Conservation (phyloP, 2,329 filamentous ascomycete species). For the Capronia coronata region DNA sequence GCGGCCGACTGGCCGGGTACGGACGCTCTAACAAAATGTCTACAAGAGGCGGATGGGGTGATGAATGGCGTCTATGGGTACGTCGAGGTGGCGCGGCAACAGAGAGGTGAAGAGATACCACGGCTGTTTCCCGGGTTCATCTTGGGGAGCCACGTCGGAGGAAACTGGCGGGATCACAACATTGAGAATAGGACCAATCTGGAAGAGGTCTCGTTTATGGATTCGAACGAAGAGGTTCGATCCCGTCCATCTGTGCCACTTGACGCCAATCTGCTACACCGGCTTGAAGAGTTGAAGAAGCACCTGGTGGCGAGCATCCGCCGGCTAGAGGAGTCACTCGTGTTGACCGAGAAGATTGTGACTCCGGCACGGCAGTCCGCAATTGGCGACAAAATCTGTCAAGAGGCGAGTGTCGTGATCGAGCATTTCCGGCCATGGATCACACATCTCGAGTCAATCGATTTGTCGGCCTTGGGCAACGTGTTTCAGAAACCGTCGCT, state of each 20-base stretch:
- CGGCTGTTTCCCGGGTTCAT: constrained; percentile 92
- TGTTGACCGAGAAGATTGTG: constrained; percentile 72
- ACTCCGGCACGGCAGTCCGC: constrained; percentile 70
- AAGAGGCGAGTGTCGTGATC: constrained; percentile 68
- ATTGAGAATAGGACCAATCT: constrained; percentile 59
- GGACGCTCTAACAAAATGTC: constrained; percentile 88
- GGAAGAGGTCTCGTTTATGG: constrained; percentile 63
- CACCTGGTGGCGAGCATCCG: constrained; percentile 80
- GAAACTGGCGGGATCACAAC: constrained; percentile 74
- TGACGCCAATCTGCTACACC: constrained; percentile 70
- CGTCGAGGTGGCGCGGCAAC: constrained; percentile 88
- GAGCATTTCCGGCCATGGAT: constrained; percentile 90
- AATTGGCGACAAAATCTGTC: constrained; percentile 76
- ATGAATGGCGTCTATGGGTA: constrained; percentile 91
- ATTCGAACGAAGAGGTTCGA: constrained; percentile 75
- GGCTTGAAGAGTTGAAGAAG: constrained; percentile 77
- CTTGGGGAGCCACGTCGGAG: constrained; percentile 72
- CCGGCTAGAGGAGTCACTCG: constrained; percentile 76
- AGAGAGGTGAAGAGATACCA: constrained; percentile 86
- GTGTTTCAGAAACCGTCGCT: constrained; percentile 78
- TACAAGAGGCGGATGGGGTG: constrained; percentile 96
- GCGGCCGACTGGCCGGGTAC: constrained; percentile 91
- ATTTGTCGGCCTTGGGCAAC: constrained; percentile 70
- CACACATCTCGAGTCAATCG: constrained; percentile 82
- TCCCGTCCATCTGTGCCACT: constrained; percentile 66